These are phyloP conservation scores for Athelia sp. DNA, from an alignment of 1,284 basidiomycete species.

Conservation along the genomic window DNA sequence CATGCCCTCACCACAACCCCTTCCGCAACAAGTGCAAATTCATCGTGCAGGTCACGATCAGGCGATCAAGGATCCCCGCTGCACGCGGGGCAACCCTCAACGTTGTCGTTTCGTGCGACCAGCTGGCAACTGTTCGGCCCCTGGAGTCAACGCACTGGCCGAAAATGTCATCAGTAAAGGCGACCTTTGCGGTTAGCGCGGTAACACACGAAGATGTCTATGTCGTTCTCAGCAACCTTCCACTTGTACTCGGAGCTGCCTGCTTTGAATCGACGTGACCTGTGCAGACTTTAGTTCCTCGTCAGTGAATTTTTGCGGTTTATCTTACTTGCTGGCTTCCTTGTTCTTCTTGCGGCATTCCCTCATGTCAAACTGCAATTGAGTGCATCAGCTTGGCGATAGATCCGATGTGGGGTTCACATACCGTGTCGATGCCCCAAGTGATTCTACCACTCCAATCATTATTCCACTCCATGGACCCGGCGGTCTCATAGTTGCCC, in stretches of 20 bases:
- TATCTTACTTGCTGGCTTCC: not conserved
- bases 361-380: not conserved
- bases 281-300: conserved; percentile 15
- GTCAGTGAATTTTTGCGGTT: not conserved
- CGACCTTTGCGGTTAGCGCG: not conserved
- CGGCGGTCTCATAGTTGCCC: not conserved
- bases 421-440: not conserved
- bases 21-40: conserved; percentile 46
- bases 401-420: not conserved
- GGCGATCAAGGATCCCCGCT: conserved; percentile 41
- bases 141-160: conserved; percentile 47
- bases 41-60: conserved; percentile 52
- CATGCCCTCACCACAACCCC: conserved; percentile 34
- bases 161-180: not conserved
- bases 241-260: conserved; percentile 51
- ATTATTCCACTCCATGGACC: not conserved
- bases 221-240: conserved; percentile 43
- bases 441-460: not conserved
- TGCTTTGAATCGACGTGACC: conserved; percentile 52
- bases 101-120: conserved; percentile 34
- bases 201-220: conserved; percentile 41
- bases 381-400: not conserved
- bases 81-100: conserved; percentile 36
- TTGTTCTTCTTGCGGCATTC: not conserved
- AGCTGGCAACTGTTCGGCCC: conserved; percentile 43